Evolutionary conservation across 768 basidiomycete genomes (phyloP), one percentile per base, ranked within the genome.

Genomic region (Auriscalpium vulgare): DNA sequence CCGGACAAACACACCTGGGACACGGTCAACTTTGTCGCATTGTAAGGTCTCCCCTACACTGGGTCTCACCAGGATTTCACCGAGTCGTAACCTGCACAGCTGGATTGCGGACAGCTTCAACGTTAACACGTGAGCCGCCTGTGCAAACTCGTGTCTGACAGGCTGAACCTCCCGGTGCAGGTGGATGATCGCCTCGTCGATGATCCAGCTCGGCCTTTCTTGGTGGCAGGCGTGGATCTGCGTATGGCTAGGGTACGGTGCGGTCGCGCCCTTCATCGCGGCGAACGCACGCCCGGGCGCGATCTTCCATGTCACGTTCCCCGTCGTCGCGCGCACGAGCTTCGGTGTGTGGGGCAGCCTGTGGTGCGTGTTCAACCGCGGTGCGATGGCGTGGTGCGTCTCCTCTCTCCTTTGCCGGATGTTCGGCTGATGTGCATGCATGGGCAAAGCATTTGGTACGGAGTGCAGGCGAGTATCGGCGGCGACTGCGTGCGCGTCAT

Each of bases 181-280:
- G 57, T 87, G 83, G 85, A 84, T 84, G 84, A 87, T 88, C 57
- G 84, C 78, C 0, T 86, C 84, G 34, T 83, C 84, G 11, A 87
- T 88, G 86, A 77, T 84, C 36, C 80, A 85, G 58, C 69, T 82
- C 34, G 84, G 85, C 3, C 76, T 90, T 35, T 84, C 84, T 0
- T 90, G 87, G 87, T 91, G 87, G 87, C 85, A 90, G 67, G 84
- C 89, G 14, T 88, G 89, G 86, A 76, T 91, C 52, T 89, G 84
- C 57, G 85, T 86, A 11, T 87, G 83, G 85, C 60, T 86, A 37
- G 71, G 69, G 16, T 71, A 73, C 47, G 62, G 62, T 16, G 51
- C 68, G 3, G 65, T 65, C 19, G 82, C 85, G 1, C 82, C 82
- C 0, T 85, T 94, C 71, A 77, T 92, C 57, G 83, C 84, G 23